Evolutionary conservation across 768 basidiomycete species (phyloP).

Genomic region (Trametes punicea): DNA sequence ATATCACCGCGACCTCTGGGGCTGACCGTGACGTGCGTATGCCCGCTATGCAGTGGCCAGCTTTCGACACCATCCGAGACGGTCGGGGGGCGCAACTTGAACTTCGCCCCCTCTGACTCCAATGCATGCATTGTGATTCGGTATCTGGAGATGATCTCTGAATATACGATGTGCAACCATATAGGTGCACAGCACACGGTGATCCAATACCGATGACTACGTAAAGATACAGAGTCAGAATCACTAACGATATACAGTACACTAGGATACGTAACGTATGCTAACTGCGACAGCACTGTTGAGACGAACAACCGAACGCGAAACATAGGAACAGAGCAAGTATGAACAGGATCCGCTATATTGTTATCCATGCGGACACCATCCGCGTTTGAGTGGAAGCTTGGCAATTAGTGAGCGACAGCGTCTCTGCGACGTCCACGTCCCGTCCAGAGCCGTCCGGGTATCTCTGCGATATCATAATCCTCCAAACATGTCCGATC

Average conservation of each 20-base stretch:
- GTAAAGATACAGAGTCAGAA: background rate
- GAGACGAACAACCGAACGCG: background rate
- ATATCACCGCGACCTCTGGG: no score
- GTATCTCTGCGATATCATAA: background rate
- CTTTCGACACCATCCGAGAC: no score
- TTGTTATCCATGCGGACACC: background rate
- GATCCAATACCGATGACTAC: background rate
- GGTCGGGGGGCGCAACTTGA: no score
- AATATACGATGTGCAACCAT: background rate
- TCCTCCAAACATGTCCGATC: background rate
- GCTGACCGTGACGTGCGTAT: no score
- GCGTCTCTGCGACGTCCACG: no score
- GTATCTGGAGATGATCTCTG: no score
- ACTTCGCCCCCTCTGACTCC: no score
- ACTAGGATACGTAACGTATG: background rate
- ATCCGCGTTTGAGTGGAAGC: background rate
- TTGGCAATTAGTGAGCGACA: no score
- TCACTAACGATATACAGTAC: constrained; percentile 4
- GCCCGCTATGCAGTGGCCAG: no score
- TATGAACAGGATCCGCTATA: background rate
- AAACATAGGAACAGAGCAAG: background rate
- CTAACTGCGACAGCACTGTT: background rate
- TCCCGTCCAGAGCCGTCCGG: no score
- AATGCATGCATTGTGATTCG: no score
- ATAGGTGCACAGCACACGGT: background rate